phyloP scores from a whole-genome alignment of 2,329 filamentous ascomycete genomes.

The Epicoccum sorghinum region DNA sequence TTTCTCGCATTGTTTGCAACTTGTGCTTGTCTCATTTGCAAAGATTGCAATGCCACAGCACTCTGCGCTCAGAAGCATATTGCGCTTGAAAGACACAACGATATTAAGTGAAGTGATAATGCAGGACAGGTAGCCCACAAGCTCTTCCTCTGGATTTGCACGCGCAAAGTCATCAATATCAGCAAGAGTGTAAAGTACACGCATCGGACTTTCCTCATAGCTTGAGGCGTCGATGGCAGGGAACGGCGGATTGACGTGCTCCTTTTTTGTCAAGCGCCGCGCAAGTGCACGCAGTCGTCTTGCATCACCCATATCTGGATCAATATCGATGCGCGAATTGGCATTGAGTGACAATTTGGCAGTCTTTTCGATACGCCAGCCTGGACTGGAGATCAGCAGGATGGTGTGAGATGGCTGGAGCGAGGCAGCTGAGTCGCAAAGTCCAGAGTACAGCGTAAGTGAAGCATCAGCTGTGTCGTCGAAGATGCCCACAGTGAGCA shows the following conservation, averaged over 20 bases:
- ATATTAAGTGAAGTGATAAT: conserved; percentile 53
- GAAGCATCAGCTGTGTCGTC: conserved; percentile 62
- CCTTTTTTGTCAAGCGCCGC: conserved; percentile 54
- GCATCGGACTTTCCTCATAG: conserved; percentile 32
- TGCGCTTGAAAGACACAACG: conserved; percentile 47
- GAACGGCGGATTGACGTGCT: conserved; percentile 59
- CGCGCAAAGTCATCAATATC: conserved; percentile 52
- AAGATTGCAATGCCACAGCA: conserved; percentile 62
- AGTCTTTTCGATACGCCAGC: conserved; percentile 46
- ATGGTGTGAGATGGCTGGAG: conserved; percentile 59
- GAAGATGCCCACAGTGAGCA: conserved; percentile 60
- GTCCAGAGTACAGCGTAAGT: conserved; percentile 62
- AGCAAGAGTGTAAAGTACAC: conserved; percentile 51
- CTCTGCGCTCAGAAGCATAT: conserved; percentile 54
- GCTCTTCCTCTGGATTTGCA: conserved; percentile 36
- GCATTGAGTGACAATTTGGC: conserved; percentile 46
- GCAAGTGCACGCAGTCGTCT: conserved; percentile 60
- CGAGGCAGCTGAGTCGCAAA: conserved; percentile 51
- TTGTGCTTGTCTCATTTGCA: conserved; percentile 53
- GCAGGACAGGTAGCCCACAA: conserved; percentile 54
- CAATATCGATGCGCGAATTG: conserved; percentile 60
- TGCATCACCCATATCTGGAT: conserved; percentile 61
- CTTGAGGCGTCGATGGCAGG: conserved; percentile 42
- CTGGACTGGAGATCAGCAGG: conserved; percentile 57
- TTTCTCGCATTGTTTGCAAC: conserved; percentile 52